Evolutionary conservation across 2,329 filamentous ascomycete genomes (phyloP).

Genomic region (Pseudogymnoascus sp.): DNA sequence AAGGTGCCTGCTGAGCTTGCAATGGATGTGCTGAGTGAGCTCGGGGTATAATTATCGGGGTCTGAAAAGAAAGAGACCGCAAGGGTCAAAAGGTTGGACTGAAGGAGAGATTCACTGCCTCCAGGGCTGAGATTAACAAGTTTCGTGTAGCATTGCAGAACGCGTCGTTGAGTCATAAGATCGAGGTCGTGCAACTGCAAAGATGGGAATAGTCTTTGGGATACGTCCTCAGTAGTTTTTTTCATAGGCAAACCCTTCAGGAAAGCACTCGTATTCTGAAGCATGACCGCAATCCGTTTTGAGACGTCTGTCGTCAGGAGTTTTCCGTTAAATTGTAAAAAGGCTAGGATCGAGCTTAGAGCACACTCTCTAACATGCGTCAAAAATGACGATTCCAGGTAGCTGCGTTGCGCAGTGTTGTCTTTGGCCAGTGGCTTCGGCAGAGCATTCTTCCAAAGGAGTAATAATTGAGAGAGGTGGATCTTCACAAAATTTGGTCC

Average conservation of each 20-base stretch:
- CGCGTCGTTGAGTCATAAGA: slow-evolving; percentile 84
- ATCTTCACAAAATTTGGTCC: slow-evolving; percentile 99
- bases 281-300: slow-evolving; percentile 84
- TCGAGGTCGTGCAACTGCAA: slow-evolving; percentile 85
- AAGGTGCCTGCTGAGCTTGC: slow-evolving; percentile 84
- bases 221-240: slow-evolving; percentile 79
- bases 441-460: slow-evolving; percentile 95
- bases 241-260: slow-evolving; percentile 75
- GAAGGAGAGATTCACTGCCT: slow-evolving; percentile 75
- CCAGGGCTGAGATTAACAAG: slow-evolving; percentile 83
- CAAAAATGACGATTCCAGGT: slow-evolving; percentile 84
- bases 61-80: slow-evolving; percentile 90
- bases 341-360: slow-evolving; percentile 81
- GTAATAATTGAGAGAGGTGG: slow-evolving; percentile 82
- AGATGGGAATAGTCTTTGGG: slow-evolving; percentile 73
- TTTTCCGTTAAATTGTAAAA: slow-evolving; percentile 86
- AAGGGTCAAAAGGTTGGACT: slow-evolving; percentile 84
- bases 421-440: slow-evolving; percentile 92
- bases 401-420: slow-evolving; percentile 72
- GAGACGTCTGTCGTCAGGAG: slow-evolving; percentile 90
- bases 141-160: slow-evolving; percentile 91
- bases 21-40: slow-evolving; percentile 81
- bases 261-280: slow-evolving; percentile 89
- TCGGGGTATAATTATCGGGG: slow-evolving; percentile 78
- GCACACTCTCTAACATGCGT: slow-evolving; percentile 94